Conservation (phyloP, 192 early-diverging fungal species). For the Linnemannia hyalina region DNA sequence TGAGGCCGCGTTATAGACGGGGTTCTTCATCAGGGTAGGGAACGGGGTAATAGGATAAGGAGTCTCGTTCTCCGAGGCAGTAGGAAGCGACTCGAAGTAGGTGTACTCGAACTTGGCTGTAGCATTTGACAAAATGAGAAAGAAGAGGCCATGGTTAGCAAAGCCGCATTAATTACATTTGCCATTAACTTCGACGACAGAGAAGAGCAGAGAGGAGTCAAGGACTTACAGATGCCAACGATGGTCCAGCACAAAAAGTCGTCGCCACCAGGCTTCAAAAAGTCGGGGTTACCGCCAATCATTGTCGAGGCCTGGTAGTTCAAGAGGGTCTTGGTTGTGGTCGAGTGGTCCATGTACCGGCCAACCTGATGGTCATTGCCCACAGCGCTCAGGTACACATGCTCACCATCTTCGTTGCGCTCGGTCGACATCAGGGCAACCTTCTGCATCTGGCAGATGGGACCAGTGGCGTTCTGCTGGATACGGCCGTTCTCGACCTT, state of each 20-base stretch:
- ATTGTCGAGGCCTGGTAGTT: conserved; percentile 50
- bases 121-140: not conserved
- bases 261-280: conserved; percentile 59
- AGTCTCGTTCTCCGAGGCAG: conserved; percentile 19
- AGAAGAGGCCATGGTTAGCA: not conserved
- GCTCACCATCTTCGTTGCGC: conserved; percentile 39
- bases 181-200: too few species aligned
- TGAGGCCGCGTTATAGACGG: conserved; percentile 54
- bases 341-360: conserved; percentile 47
- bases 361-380: conserved; percentile 56
- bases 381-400: conserved; percentile 61
- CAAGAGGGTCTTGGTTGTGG: conserved; percentile 35
- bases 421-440: conserved; percentile 70
- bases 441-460: conserved; percentile 91
- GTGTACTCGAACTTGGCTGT: conserved; percentile 60
- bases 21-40: conserved; percentile 49
- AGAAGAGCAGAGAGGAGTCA: conserved; percentile 23
- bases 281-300: conserved; percentile 34
- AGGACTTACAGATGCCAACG: conserved; percentile 78
- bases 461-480: conserved; percentile 70
- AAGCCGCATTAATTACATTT: not conserved
- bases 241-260: conserved; percentile 91
- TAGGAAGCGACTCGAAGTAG: conserved; percentile 58
- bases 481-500: conserved; percentile 84
- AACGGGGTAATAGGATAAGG: conserved; percentile 53